phyloP scores from a whole-genome alignment of 2,329 filamentous ascomycete species.

The Aspergillus eucalypticola region DNA sequence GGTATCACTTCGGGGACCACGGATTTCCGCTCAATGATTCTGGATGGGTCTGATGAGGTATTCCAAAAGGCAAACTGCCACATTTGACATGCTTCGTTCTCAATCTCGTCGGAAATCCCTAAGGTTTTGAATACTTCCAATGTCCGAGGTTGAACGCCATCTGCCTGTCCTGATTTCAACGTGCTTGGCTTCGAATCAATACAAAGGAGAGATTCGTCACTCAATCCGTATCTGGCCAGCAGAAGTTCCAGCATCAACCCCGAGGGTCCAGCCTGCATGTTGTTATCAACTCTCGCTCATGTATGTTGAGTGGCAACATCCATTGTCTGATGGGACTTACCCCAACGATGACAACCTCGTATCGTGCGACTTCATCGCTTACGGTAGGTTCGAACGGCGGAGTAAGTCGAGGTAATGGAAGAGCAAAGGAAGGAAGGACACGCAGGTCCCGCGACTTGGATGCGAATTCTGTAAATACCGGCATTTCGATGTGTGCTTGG shows the following conservation, averaged over 20 bases:
- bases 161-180: slow-evolving; percentile 44
- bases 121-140: slow-evolving; percentile 44
- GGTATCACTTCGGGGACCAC: slow-evolving; percentile 54
- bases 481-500: slow-evolving; percentile 27
- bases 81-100: slow-evolving; percentile 38
- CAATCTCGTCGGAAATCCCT: slow-evolving; percentile 39
- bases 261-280: slow-evolving; percentile 39
- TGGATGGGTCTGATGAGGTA: slow-evolving; percentile 48
- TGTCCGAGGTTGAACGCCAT: slow-evolving; percentile 44
- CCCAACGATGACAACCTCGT: slow-evolving; percentile 46
- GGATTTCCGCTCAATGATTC: slow-evolving; percentile 63
- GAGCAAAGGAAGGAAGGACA: slow-evolving; percentile 39
- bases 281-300: neutral
- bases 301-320: neutral
- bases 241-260: slow-evolving; percentile 43
- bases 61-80: slow-evolving; percentile 70
- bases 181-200: slow-evolving; percentile 41
- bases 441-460: slow-evolving; percentile 35
- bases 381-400: slow-evolving; percentile 17
- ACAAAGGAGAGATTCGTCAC: slow-evolving; percentile 41
- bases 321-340: neutral
- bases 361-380: slow-evolving; percentile 28
- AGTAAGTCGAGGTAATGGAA: slow-evolving; percentile 40
- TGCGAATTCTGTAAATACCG: slow-evolving; percentile 37
- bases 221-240: slow-evolving; percentile 45